A percentile compares a stretch with the other conserved stretches of the same genome.
phyloP scores from a whole-genome alignment of 495 filamentous ascomycete species.

The Trichoderma gamsii region DNA sequence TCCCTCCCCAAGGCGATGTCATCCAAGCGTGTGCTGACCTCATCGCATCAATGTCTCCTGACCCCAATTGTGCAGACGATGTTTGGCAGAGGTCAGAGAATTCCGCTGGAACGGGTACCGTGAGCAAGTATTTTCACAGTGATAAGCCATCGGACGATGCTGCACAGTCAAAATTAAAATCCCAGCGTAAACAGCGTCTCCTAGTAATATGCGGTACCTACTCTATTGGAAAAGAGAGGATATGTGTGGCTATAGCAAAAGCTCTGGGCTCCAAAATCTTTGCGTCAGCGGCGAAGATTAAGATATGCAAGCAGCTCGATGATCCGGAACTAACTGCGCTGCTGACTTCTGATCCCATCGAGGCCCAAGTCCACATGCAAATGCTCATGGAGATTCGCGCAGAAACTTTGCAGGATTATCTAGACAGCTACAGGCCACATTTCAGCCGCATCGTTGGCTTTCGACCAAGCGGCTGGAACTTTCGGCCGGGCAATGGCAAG shows the following conservation, averaged over 20 bases:
- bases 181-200: conserved; percentile 45
- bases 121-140: conserved; percentile 40
- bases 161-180: not conserved
- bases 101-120: conserved; percentile 24
- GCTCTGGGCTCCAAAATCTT: conserved; percentile 89
- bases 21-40: conserved; percentile 84
- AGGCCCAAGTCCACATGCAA: conserved; percentile 97
- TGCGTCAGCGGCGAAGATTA: conserved; percentile 72
- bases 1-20: conserved; percentile 82
- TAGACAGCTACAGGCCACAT: conserved; percentile 64
- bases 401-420: conserved; percentile 83
- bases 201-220: conserved; percentile 95
- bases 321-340: conserved; percentile 71
- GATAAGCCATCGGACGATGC: conserved; percentile 21
- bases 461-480: conserved; percentile 87
- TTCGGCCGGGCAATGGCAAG: conserved; percentile 50
- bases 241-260: conserved; percentile 84
- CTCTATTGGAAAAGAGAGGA: conserved; percentile 94
- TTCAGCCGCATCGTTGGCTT: conserved; percentile 89
- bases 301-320: conserved; percentile 77
- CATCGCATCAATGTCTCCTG: conserved; percentile 54
- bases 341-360: conserved; percentile 71
- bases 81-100: conserved; percentile 20
- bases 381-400: conserved; percentile 84
- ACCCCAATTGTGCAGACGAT: conserved; percentile 28